Conservation (phyloP, 768 basidiomycete species). For the Coprinellus micaceus region DNA sequence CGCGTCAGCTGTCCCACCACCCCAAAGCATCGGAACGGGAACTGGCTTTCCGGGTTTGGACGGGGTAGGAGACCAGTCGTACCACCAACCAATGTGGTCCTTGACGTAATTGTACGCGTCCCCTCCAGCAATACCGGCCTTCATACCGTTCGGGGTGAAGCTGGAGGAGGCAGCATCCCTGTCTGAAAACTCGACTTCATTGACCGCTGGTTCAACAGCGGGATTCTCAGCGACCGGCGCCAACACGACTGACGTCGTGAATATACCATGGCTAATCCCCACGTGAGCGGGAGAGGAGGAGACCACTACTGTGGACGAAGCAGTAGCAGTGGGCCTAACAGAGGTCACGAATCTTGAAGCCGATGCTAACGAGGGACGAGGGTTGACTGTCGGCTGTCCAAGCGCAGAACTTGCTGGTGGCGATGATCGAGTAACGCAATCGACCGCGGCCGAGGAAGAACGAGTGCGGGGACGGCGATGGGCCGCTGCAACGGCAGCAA, state of each 20-base stretch:
- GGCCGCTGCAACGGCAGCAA: background rate
- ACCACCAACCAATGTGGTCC: slow-evolving; percentile 47
- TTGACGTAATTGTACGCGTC: slow-evolving; percentile 37
- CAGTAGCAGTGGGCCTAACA: background rate
- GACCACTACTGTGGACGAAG: background rate
- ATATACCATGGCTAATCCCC: background rate
- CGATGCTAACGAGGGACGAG: background rate
- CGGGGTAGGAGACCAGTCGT: slow-evolving; percentile 45
- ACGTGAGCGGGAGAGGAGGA: background rate
- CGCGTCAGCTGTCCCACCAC: slow-evolving; percentile 35
- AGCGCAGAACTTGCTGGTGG: background rate
- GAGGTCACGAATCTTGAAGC: background rate
- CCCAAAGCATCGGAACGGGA: slow-evolving; percentile 48
- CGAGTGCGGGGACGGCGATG: background rate
- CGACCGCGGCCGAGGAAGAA: background rate
- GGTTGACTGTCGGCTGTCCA: background rate
- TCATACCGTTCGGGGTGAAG: slow-evolving; percentile 40
- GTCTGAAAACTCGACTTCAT: slow-evolving; percentile 7
- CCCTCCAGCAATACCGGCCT: slow-evolving; percentile 45
- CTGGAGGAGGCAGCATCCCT: slow-evolving; percentile 11
- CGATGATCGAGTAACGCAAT: background rate
- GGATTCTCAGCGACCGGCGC: background rate
- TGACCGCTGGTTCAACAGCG: slow-evolving; percentile 7
- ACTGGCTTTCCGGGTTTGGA: slow-evolving; percentile 36
- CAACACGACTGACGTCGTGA: background rate